Evolutionary conservation across 2,329 filamentous ascomycete genomes (phyloP).

Genomic region (Coniochaeta sp.): DNA sequence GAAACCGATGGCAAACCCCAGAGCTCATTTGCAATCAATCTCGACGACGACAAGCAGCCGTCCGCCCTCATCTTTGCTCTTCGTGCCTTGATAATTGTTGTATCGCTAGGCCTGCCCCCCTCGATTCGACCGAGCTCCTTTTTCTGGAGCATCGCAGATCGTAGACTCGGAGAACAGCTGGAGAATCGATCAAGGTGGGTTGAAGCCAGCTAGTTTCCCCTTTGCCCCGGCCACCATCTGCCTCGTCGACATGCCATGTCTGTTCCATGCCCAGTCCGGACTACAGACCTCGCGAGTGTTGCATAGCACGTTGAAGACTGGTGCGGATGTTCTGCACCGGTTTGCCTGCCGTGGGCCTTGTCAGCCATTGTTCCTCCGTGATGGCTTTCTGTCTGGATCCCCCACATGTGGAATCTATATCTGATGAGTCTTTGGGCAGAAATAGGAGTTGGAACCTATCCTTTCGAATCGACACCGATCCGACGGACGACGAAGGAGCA

Average conservation of each 20-base stretch:
- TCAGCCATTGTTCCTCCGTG: background rate
- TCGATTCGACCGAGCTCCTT: background rate
- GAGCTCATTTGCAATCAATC: slow-evolving; percentile 1
- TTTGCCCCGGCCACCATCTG: background rate
- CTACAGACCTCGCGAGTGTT: background rate
- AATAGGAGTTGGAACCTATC: background rate
- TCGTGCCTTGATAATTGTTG: background rate
- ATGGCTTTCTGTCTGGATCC: background rate
- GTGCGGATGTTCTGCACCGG: background rate
- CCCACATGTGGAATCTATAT: background rate
- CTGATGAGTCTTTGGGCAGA: background rate
- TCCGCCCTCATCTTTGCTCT: background rate
- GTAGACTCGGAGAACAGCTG: background rate
- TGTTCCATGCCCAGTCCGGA: background rate
- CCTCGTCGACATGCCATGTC: background rate
- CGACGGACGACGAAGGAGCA: background rate
- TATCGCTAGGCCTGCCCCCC: background rate
- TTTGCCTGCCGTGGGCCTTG: background rate
- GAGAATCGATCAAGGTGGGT: background rate
- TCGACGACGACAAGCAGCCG: background rate
- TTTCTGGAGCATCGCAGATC: background rate
- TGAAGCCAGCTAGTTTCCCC: background rate
- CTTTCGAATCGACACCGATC: background rate
- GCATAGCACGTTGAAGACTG: background rate
- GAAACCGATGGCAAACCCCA: background rate